These are phyloP conservation scores for Sphaerobolus stellatus DNA, from an alignment of 1,284 basidiomycete genomes.

Conservation along the genomic window DNA sequence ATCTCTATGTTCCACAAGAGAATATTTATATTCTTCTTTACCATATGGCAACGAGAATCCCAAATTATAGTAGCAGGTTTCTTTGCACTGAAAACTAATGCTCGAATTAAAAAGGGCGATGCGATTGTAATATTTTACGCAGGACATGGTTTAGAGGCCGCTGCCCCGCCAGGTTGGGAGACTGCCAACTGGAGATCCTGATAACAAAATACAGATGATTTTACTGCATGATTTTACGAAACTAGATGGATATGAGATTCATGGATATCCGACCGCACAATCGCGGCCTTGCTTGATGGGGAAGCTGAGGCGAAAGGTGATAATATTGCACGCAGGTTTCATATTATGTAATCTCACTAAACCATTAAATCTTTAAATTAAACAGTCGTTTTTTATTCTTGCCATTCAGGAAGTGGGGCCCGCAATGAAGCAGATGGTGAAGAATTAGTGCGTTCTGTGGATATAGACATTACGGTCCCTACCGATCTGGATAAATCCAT, in stretches of 20 bases:
- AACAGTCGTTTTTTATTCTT: constrained; percentile 62
- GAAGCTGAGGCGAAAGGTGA: constrained; percentile 57
- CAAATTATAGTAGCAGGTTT: constrained; percentile 57
- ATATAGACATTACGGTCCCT: constrained; percentile 39
- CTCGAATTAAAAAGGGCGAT: constrained; percentile 56
- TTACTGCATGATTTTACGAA: constrained; percentile 67
- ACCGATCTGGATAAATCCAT: constrained; percentile 42
- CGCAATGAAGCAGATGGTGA: constrained; percentile 40
- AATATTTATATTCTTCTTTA: constrained; percentile 58
- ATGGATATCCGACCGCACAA: constrained; percentile 66
- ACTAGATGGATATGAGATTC: constrained; percentile 47
- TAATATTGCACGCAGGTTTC: constrained; percentile 45
- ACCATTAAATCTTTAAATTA: constrained; percentile 10
- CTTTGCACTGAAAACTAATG: constrained; percentile 56
- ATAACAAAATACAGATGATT: constrained; percentile 49
- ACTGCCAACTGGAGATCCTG: too few species aligned
- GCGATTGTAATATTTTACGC: constrained; percentile 68
- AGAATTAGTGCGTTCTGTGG: constrained; percentile 58
- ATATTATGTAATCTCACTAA: too few species aligned
- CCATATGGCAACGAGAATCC: constrained; percentile 57
- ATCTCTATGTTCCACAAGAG: constrained; percentile 55
- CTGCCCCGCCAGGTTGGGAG: constrained; percentile 30
- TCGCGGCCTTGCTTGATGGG: constrained; percentile 56
- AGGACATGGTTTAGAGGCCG: constrained; percentile 60
- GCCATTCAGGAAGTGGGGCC: constrained; percentile 49